A percentile compares a stretch with the other conserved stretches of the same genome.
phyloP scores from a whole-genome alignment of 2,329 filamentous ascomycete genomes.

The Akanthomyces lecanii region DNA sequence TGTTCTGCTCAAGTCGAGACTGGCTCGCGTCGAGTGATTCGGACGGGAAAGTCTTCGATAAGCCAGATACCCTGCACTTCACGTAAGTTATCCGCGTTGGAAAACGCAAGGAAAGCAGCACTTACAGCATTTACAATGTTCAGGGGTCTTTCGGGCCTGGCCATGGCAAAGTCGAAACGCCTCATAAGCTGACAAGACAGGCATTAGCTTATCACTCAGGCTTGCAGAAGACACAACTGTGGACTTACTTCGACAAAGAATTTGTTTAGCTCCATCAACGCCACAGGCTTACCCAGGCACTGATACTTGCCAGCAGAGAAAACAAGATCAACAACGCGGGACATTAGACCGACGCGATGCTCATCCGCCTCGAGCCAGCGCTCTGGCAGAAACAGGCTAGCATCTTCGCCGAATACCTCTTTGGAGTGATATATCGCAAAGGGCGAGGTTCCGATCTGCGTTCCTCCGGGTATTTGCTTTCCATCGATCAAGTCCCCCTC shows the following conservation, averaged over 20 bases:
- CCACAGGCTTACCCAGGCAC: constrained; percentile 45
- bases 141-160: neutral
- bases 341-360: constrained; percentile 32
- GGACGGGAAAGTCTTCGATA: neutral
- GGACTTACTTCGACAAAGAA: neutral
- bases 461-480: constrained; percentile 42
- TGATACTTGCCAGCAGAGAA: constrained; percentile 41
- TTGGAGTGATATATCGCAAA: constrained; percentile 38
- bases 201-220: neutral
- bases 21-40: neutral
- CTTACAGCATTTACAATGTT: neutral
- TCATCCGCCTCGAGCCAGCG: constrained; percentile 42
- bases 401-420: constrained; percentile 36
- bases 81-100: neutral
- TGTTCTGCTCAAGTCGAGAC: no score
- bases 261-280: neutral
- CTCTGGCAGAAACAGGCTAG: constrained; percentile 43
- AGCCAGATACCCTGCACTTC: neutral
- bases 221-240: neutral
- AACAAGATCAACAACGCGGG: constrained; percentile 37
- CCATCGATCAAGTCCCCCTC: constrained; percentile 36
- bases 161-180: neutral
- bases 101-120: neutral
- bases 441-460: constrained; percentile 40
- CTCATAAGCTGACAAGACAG: neutral